A percentile compares a stretch with the other conserved stretches of the same genome.
Evolutionary conservation across 176 grass and related monocot genomes (phyloP).

Genomic region (Thinopyrum elongatum): DNA sequence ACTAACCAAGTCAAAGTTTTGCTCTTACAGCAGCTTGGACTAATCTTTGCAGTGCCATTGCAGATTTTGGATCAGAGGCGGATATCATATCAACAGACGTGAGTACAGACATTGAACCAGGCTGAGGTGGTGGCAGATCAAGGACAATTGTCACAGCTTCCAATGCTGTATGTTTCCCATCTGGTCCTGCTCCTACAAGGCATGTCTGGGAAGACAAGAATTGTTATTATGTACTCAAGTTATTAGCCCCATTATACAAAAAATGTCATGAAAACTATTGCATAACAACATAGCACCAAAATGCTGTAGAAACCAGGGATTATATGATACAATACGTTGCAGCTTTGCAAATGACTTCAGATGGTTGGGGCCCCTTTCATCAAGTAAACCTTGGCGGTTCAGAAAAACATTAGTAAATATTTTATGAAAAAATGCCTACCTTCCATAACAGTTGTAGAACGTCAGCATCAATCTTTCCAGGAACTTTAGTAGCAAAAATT

Average conservation of each 20-base stretch:
- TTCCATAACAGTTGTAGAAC: slow-evolving; percentile 98
- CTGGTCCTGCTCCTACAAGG: slow-evolving; percentile 97
- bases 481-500: slow-evolving; percentile 99
- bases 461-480: slow-evolving; percentile 99
- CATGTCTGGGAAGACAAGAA: slow-evolving; percentile 72
- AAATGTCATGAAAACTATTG: not conserved
- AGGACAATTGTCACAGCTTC: slow-evolving; percentile 99
- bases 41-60: slow-evolving; percentile 97
- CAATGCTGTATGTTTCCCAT: slow-evolving; percentile 96
- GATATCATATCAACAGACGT: slow-evolving; percentile 95
- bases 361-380: not conserved
- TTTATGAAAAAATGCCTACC: slow-evolving; percentile 51
- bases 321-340: not conserved
- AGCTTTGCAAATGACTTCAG: slow-evolving; percentile 4
- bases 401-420: not conserved
- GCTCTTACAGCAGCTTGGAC: slow-evolving; percentile 96
- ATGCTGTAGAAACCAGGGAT: not conserved
- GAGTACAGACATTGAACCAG: slow-evolving; percentile 77
- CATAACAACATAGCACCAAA: slow-evolving; percentile 11
- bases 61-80: slow-evolving; percentile 96
- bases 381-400: not conserved
- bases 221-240: slow-evolving; percentile 9
- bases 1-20: slow-evolving; percentile 21
- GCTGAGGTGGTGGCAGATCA: slow-evolving; percentile 94
- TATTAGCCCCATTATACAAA: not conserved